Evolutionary conservation across 331 rosid species (phyloP).

Genomic region (Pyracantha coccinea): DNA sequence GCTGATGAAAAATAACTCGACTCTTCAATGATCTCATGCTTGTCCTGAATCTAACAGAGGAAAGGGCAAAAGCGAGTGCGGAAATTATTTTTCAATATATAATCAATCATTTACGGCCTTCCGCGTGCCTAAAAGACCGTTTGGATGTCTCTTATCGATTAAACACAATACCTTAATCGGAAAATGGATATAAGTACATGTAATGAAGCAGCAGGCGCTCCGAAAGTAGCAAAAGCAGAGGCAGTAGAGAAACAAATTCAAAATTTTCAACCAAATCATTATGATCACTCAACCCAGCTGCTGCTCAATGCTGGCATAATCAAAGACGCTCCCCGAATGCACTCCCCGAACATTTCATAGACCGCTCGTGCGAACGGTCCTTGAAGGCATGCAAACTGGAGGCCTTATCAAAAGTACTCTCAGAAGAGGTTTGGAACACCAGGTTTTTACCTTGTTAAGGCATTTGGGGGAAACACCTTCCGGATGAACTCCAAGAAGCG

Average conservation of each 20-base stretch:
- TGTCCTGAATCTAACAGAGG: too few relatives aligned
- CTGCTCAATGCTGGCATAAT: background rate
- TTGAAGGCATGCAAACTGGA: conserved; percentile 16
- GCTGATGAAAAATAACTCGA: too few relatives aligned
- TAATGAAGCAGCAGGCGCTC: background rate
- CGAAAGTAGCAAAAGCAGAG: background rate
- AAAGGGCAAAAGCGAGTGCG: too few relatives aligned
- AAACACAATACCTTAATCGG: background rate
- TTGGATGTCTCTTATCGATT: background rate
- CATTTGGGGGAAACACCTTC: conserved; percentile 75
- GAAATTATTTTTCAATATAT: too few relatives aligned
- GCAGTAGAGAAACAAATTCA: background rate
- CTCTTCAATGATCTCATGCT: too few relatives aligned
- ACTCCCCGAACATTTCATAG: background rate
- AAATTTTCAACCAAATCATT: background rate
- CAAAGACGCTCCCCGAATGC: background rate
- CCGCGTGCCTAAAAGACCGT: background rate
- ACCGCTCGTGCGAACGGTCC: background rate
- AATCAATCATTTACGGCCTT: too few relatives aligned
- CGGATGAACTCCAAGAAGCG: conserved; percentile 85
- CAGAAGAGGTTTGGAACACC: conserved; percentile 4
- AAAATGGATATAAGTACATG: background rate
- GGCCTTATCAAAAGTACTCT: conserved; percentile 6
- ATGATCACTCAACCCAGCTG: background rate
- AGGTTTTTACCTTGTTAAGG: conserved; percentile 18